Percentiles rank a stretch among this genome's conserved stretches.
phyloP scores from a whole-genome alignment of 768 basidiomycete genomes.

The Cyclocybe aegerita region DNA sequence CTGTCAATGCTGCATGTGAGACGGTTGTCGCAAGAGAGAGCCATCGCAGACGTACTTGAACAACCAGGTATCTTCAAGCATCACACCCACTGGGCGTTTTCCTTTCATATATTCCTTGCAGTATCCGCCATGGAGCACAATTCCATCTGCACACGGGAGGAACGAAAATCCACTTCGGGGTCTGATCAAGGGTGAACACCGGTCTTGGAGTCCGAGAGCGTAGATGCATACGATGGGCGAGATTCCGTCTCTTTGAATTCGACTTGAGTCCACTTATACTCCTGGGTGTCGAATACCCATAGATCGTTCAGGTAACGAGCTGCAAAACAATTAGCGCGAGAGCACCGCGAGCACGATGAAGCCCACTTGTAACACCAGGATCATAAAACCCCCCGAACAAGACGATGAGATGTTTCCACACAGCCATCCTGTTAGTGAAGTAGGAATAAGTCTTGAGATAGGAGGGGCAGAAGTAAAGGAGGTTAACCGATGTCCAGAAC shows the following conservation, averaged over 20 bases:
- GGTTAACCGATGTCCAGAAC: slow-evolving; percentile 78
- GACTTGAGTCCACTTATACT: slow-evolving; percentile 82
- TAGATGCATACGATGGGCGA: slow-evolving; percentile 62
- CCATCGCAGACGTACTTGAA: slow-evolving; percentile 49
- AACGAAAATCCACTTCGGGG: slow-evolving; percentile 86
- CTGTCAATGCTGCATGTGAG: slow-evolving; percentile 5
- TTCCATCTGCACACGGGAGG: slow-evolving; percentile 72
- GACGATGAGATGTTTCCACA: slow-evolving; percentile 86
- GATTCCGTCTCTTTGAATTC: slow-evolving; percentile 71
- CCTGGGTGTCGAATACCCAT: slow-evolving; percentile 84
- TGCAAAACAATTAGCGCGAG: slow-evolving; percentile 21
- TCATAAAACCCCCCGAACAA: slow-evolving; percentile 93
- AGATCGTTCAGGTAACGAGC: slow-evolving; percentile 82
- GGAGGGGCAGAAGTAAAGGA: neutral
- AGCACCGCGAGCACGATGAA: neutral
- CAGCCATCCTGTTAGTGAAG: slow-evolving; percentile 60
- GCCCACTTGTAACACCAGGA: slow-evolving; percentile 75
- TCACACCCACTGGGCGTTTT: slow-evolving; percentile 81
- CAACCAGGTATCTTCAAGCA: slow-evolving; percentile 90
- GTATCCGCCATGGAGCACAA: slow-evolving; percentile 85
- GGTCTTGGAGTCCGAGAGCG: neutral
- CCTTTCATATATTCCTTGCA: slow-evolving; percentile 89
- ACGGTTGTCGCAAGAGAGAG: neutral
- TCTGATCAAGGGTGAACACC: slow-evolving; percentile 29
- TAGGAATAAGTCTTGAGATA: neutral